Conservation (phyloP, 306 rosid genomes). For the Cucurbita ficifolia region DNA sequence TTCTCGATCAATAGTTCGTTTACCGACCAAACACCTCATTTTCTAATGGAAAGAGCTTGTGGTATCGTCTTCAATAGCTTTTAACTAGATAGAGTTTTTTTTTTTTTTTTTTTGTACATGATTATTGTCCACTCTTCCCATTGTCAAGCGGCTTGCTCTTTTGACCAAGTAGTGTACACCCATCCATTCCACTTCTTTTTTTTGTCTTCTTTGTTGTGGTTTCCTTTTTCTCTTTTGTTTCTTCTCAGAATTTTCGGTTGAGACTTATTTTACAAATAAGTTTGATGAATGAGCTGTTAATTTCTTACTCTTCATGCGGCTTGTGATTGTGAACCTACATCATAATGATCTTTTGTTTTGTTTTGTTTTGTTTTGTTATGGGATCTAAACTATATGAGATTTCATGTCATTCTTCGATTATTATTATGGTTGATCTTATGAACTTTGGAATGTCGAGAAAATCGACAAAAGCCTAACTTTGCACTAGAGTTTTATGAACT, state of each 20-base stretch:
- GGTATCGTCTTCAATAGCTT: neutral
- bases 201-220: neutral
- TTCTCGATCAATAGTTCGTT: constrained; percentile 44
- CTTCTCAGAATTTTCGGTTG: neutral
- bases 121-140: neutral
- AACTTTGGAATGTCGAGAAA: neutral
- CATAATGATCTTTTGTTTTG: neutral
- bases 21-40: neutral
- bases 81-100: constrained; percentile 4
- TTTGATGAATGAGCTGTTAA: constrained; percentile 1
- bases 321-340: neutral
- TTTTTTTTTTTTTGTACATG: constrained; percentile 9
- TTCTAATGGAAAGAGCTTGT: neutral
- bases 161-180: neutral
- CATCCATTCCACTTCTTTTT: neutral
- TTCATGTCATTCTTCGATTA: neutral
- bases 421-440: neutral
- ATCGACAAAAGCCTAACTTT: neutral
- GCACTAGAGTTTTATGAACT: neutral
- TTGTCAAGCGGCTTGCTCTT: neutral
- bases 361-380: neutral
- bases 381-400: neutral
- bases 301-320: neutral
- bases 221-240: neutral
- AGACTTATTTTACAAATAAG: constrained; percentile 1